These are phyloP conservation scores for Thyridium curvatum DNA, from an alignment of 2,329 filamentous ascomycete genomes.

Conservation along the genomic window DNA sequence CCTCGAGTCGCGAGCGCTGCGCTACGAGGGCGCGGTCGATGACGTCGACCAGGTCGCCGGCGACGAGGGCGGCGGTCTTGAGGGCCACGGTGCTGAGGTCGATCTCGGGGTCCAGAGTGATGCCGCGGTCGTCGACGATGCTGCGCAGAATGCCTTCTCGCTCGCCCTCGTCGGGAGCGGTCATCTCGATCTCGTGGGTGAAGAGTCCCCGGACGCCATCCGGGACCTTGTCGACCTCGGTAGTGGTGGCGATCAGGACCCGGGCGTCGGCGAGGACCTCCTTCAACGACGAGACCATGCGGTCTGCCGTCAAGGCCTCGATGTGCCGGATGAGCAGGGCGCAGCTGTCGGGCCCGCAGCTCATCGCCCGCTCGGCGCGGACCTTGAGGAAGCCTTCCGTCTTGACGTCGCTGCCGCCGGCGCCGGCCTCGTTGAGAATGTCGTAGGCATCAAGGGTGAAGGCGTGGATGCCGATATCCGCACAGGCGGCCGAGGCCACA, in stretches of 20 bases:
- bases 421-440: constrained; percentile 84
- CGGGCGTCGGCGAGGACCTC: constrained; percentile 75
- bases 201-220: constrained; percentile 87
- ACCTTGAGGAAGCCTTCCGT: constrained; percentile 87
- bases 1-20: constrained; percentile 67
- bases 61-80: constrained; percentile 92
- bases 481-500: constrained; percentile 68
- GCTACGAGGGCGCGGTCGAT: constrained; percentile 83
- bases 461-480: constrained; percentile 83
- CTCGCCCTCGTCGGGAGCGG: constrained; percentile 85
- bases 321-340: constrained; percentile 83
- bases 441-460: constrained; percentile 91
- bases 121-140: constrained; percentile 68
- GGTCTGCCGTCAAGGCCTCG: constrained; percentile 84
- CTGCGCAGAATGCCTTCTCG: constrained; percentile 79
- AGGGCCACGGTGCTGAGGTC: constrained; percentile 81
- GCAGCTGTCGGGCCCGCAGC: constrained; percentile 79
- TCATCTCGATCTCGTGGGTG: constrained; percentile 92
- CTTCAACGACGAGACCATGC: constrained; percentile 79
- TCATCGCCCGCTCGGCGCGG: constrained; percentile 80
- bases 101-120: constrained; percentile 75
- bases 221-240: constrained; percentile 89
- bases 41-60: constrained; percentile 89
- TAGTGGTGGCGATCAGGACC: constrained; percentile 88
- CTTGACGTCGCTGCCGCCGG: constrained; percentile 84